Evolutionary conservation across 225 moss, liverwort and hornwort species (phyloP), one percentile per base, ranked within the genome.

Genomic region (Straminergon stramineum): DNA sequence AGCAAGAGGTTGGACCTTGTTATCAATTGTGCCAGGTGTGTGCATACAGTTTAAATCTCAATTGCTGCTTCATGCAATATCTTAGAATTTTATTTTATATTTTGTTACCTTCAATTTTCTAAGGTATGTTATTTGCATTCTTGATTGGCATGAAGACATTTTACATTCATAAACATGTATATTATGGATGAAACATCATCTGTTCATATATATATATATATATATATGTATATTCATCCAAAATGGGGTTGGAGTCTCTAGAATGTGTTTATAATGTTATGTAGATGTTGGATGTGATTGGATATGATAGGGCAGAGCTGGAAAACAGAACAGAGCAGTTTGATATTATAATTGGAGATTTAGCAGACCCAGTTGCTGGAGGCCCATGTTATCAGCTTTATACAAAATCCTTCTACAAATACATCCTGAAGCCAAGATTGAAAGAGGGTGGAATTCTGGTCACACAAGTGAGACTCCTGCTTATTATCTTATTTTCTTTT

Each of bases 371-470:
- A 48, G 97, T 99, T 73, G 96, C 95, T 58, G 97, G 96, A 86
- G 98, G 98, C 22, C 98, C 98, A 52, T 99, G 98, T 90, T 99
- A 93, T 83, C 93, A 87, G 92, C 92, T 97, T 41, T 99, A 99
- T 88, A 97, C 98, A 1, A 93, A 97, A 75, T 95, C 95, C 6
- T 99, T 99, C 82, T 99, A 99, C 69, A 95, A 97, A 81, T 62
- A 35, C 53, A 89, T 96, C 56, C 75, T 99, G 92, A 99, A 99
- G 91, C 93, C 95, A 48, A 94, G 90, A 87, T 97, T 99, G 80
- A 93, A 93, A 77, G 92, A 89, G n/a, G 97, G 97, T n/a, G 98
- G 98, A 55, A 96, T 99, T 89, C n/a, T 97, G 37, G 97, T 97
- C 68, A 99, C 98, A 68, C 96, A 99, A 88, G 96, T 98, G 81